Evolutionary conservation across 129 eudicot genomes (phyloP), one percentile per base, ranked within the genome.

Genomic region (Heracleum sosnowskyi): DNA sequence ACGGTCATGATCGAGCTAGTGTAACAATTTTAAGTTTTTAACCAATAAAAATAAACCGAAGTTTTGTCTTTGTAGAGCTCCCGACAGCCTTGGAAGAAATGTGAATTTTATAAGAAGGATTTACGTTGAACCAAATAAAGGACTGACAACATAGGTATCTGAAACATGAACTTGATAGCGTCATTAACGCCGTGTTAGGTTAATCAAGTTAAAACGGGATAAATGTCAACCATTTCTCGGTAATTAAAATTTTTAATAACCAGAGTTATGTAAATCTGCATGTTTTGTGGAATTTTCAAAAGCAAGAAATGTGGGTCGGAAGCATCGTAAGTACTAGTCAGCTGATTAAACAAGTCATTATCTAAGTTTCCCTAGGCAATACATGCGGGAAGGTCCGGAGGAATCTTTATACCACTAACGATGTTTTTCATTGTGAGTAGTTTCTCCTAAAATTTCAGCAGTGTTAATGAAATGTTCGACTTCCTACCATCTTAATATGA

Each of bases 211-310:
- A 44, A 24, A 73, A 29, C 5, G n/a, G 45, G 84, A 73, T 84
- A 55, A 81, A 81, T 84, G 87, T 81, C 87, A 84, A 84, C 80
- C 74, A 60, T 84, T 55, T 76, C 82, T 84, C 44, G 84, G 79
- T 77, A 84, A 80, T 80, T 39, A 36, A 37, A 72, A 77, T 28
- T 41, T 47, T 76, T 36, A 29, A 26, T 28, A 0, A 26, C 5
- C 9, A 26, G 16, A 1, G 11, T 11, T 35, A 37, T n/a, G 33
- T 29, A 44, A 69, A 62, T 76, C 40, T 77, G 24, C 33, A 16
- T 35, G 75, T 81, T 81, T 53, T 42, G 51, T 49, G 62, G 63
- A 69, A 66, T 49, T 76, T 76, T 76, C 39, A 46, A 37, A 51
- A 81, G 51, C 75, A 53, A 79, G 68, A 79, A 79, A 79, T 75